Conservation (phyloP, 73 alveolate species). For the Stentor roeselii region DNA sequence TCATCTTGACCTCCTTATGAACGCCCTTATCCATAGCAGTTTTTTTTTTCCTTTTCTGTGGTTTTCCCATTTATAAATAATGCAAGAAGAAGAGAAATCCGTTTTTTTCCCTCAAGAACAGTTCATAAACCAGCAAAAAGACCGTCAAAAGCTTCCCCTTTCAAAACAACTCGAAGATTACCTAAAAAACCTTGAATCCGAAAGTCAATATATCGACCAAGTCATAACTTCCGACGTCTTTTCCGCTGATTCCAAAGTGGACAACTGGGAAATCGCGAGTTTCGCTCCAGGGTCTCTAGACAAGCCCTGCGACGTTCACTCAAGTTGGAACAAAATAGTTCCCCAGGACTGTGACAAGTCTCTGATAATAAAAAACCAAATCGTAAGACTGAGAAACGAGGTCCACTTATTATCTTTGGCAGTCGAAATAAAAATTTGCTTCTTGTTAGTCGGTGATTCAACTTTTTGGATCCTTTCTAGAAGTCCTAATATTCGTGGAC, state of each 20-base stretch:
- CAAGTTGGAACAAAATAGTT: background rate
- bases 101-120: background rate
- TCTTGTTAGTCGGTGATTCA: constrained; percentile 24
- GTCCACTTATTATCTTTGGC: background rate
- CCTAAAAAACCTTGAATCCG: background rate
- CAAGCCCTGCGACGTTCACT: background rate
- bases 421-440: constrained; percentile 7
- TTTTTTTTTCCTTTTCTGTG: constrained; percentile 62
- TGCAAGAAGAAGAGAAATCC: background rate
- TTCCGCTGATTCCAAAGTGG: background rate
- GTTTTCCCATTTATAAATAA: constrained; percentile 26
- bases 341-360: background rate
- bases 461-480: constrained; percentile 22
- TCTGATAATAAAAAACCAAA: background rate
- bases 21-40: constrained; percentile 58
- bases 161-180: background rate
- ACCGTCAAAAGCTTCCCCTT: background rate
- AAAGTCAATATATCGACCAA: background rate
- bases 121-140: background rate
- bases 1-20: constrained; percentile 58
- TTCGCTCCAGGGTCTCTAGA: background rate
- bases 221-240: background rate
- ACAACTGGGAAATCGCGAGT: background rate
- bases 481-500: background rate
- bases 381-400: background rate